phyloP scores from a whole-genome alignment of 2,329 filamentous ascomycete species.

The Metarhizium album region DNA sequence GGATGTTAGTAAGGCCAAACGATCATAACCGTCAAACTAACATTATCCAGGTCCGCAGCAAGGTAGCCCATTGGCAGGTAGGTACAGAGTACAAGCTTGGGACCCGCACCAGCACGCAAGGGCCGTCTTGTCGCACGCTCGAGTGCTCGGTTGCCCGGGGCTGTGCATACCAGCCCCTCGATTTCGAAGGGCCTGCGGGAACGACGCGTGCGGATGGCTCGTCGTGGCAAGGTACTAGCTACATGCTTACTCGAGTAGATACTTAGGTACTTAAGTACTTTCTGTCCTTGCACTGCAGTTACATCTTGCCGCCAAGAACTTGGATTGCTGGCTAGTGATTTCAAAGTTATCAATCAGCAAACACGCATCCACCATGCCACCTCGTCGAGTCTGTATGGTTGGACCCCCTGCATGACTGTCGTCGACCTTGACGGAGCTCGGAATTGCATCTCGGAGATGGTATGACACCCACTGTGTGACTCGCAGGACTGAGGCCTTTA shows the following conservation, averaged over 20 bases:
- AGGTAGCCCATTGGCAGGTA: too few relatives aligned
- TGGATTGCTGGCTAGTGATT: constrained; percentile 3
- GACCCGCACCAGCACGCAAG: background rate
- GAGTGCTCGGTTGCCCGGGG: background rate
- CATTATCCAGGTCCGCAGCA: too few relatives aligned
- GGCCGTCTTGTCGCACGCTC: background rate
- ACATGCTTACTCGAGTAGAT: too few relatives aligned
- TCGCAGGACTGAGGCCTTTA: background rate
- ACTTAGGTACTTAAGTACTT: too few relatives aligned
- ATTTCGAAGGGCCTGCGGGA: background rate
- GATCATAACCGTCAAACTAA: too few relatives aligned
- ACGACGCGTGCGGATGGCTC: constrained; percentile 12
- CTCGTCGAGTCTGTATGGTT: constrained; percentile 13
- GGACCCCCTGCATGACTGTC: constrained; percentile 8
- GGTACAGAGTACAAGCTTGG: constrained; percentile 7
- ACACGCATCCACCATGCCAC: constrained; percentile 11
- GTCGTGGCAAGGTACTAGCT: constrained; percentile 13
- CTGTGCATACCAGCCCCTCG: constrained; percentile 10
- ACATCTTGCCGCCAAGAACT: too few relatives aligned
- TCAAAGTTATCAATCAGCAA: constrained; percentile 22
- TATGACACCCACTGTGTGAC: background rate
- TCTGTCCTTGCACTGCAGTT: too few relatives aligned
- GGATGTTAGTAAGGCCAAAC: too few relatives aligned
- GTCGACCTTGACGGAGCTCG: constrained; percentile 5
- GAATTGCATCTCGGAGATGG: constrained; percentile 10